Evolutionary conservation across 371 early-diverging fungal species (phyloP), one percentile per base, ranked within the genome.

Genomic region (Zopfochytrium polystomum): DNA sequence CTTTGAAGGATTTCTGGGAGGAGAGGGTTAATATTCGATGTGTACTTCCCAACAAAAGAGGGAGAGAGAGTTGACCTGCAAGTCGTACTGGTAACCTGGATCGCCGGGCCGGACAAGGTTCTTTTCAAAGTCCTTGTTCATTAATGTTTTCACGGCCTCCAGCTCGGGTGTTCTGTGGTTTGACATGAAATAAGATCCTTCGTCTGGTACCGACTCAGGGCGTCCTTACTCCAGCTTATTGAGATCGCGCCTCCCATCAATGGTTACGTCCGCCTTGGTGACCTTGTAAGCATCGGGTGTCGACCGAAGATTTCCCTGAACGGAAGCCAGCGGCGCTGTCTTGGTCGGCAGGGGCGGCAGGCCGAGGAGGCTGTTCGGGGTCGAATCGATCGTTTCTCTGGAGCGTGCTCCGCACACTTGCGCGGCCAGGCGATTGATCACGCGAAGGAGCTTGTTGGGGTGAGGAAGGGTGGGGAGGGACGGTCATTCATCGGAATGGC

Each of bases 61-160:
- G n/a, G n/a, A n/a, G n/a, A n/a, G n/a, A n/a, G n/a, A 32, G 11
- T 43, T 6, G 25, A 70, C 74, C 58, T 71, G 63, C 13, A 74
- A 53, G 35, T 77, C 77, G 52, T 77, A 77, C 23, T 59, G n/a
- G 50, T 55, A 77, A 2, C 62, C 67, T 2, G 62, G 56, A 53
- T 72, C 71, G 5, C 63, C 63, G 15, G 68, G 68, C 29, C 56
- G 53, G 5, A 77, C 43, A 15, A 46, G 47, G 30, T 65, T 66
- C 49, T 65, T 67, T 42, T 67, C 72, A 51, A 72, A 77, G 22
- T 69, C 67, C 11, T 20, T 45, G 27, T 71, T 46, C 77, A 77
- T 77, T 26, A 30, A 25, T 2, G 27, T 20, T 52, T 77, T 77
- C 15, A 70, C 44, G 38, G 11, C 18, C 18, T 7, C 38, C 38